phyloP scores from a whole-genome alignment of 257 asterid genomes.

The Solanum dulcamara region DNA sequence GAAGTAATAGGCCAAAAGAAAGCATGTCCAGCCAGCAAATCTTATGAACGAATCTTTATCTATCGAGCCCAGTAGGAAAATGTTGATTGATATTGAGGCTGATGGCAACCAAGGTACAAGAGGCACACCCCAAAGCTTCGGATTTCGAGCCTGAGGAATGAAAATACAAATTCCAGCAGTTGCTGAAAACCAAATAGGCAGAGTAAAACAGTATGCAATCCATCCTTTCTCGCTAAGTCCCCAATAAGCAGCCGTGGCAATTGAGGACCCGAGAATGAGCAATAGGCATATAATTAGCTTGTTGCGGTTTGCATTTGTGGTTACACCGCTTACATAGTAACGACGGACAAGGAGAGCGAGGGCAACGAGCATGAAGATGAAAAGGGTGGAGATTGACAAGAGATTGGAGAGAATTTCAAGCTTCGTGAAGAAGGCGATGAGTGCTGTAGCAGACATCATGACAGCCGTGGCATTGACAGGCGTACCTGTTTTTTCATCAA shows the following conservation, averaged over 20 bases:
- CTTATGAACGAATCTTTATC: constrained; percentile 33
- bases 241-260: constrained; percentile 42
- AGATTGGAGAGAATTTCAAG: constrained; percentile 34
- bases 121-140: constrained; percentile 56
- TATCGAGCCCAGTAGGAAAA: constrained; percentile 51
- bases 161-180: constrained; percentile 23
- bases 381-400: constrained; percentile 47
- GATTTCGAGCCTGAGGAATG: constrained; percentile 42
- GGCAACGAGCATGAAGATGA: constrained; percentile 52
- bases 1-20: constrained; percentile 35
- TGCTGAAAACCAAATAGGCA: constrained; percentile 33
- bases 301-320: constrained; percentile 27
- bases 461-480: constrained; percentile 45
- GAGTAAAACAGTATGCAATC: constrained; percentile 36
- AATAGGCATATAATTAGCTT: constrained; percentile 20
- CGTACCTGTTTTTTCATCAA: constrained; percentile 43
- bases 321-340: constrained; percentile 38
- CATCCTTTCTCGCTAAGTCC: constrained; percentile 26
- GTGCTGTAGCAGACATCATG: constrained; percentile 41
- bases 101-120: constrained; percentile 67
- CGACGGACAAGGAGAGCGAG: constrained; percentile 43
- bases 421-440: constrained; percentile 51
- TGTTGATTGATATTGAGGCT: constrained; percentile 40
- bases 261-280: constrained; percentile 32
- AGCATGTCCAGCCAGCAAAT: constrained; percentile 37